Conservation (phyloP, 805 yeast genomes). For the Candida stauntonica region DNA sequence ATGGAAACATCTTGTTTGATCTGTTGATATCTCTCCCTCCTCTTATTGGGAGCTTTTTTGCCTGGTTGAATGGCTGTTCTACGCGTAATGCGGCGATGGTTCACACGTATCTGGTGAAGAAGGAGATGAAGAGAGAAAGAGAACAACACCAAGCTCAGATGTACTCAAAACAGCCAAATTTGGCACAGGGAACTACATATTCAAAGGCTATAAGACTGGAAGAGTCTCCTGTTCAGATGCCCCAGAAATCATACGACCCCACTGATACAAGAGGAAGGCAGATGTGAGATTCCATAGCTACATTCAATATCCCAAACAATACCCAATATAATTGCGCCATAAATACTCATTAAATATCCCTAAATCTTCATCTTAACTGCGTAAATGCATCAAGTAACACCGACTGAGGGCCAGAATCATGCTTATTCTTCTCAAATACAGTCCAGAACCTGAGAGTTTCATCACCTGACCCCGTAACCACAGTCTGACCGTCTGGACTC, state of each 20-base stretch:
- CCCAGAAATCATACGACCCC: slow-evolving; percentile 7
- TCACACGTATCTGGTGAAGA: slow-evolving; percentile 36
- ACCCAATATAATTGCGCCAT: no score
- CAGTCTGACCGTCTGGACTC: slow-evolving; percentile 94
- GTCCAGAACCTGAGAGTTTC: slow-evolving; percentile 96
- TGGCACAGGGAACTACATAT: neutral
- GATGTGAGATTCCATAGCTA: no score
- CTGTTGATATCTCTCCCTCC: slow-evolving; percentile 76
- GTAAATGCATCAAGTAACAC: slow-evolving; percentile 69
- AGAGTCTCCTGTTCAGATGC: slow-evolving; percentile 3
- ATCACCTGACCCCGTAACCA: slow-evolving; percentile 98
- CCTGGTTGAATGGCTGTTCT: slow-evolving; percentile 83
- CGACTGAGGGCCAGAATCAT: slow-evolving; percentile 54
- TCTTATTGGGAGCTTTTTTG: slow-evolving; percentile 66
- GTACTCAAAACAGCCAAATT: neutral
- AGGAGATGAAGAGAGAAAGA: slow-evolving; percentile 13
- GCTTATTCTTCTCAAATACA: slow-evolving; percentile 74
- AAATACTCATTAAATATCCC: no score
- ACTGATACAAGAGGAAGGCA: slow-evolving; percentile 6
- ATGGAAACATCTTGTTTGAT: slow-evolving; percentile 72
- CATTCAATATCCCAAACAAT: no score
- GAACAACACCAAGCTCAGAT: slow-evolving; percentile 1
- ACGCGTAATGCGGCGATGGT: slow-evolving; percentile 85
- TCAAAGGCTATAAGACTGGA: neutral
- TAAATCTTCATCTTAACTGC: slow-evolving; percentile 67